Base-by-base conservation (phyloP, 805 yeast genomes). In the Isabelozyma heimii region DNA sequence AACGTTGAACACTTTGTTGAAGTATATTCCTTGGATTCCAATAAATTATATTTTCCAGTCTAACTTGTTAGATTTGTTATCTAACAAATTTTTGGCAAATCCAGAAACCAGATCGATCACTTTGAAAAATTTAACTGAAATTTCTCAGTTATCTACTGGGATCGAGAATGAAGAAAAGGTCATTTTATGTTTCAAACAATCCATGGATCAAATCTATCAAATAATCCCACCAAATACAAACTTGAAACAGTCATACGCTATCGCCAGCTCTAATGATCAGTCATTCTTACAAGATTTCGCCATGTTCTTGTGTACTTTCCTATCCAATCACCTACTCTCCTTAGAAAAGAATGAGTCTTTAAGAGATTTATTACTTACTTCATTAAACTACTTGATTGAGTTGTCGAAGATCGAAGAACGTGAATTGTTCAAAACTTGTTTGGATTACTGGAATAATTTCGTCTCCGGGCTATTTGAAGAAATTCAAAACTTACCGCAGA, bases 1-100 rank as follows among this genome's bases (percentile, higher is more conserved):
- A 15, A 91, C 99, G 7, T 75, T 94, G 56, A 84, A 85, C 56
- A 84, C 96, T 15, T 72, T 94, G 54, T 76, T 88, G 58, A 85
- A 89, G 65, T 94, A 92, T 69, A 78, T 94, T 50, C 94, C 88
- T 56, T 94, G 99, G 98, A 89, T 94, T 57, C 98, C 98, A 17
- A 73, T 83, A 47, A 91, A 88, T 49, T 94, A 85, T 66, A 84
- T 94, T 48, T 94, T 89, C 69, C 96, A 91, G 65, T 91, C 97
- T 1, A 83, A 89, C 56, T 70, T 94, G 46, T 76, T 94, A 59
- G 81, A 80, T 35, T 63, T 90, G 51, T 77, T 94, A 52, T 77
- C 92, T 15, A 76, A 81, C 42, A 89, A 90, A 66, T 91, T 90
- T 59, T 75, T 94, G 59, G 80, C 79, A 26, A 89, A 91, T 14